Percentiles rank a stretch among this genome's conserved stretches.
Evolutionary conservation across 2,329 filamentous ascomycete genomes (phyloP).

Genomic region (Amphichorda felina): DNA sequence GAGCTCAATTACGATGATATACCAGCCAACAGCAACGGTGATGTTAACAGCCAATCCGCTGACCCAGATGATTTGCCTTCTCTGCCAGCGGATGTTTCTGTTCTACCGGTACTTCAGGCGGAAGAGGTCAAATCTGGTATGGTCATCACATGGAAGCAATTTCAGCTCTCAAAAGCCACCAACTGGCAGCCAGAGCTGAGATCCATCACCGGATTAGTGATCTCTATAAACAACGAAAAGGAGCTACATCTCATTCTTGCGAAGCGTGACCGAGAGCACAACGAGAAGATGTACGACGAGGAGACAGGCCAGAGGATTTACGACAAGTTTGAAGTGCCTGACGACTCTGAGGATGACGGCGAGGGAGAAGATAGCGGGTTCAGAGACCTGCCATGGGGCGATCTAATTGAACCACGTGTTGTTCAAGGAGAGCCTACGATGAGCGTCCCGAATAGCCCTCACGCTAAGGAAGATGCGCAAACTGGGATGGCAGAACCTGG

Average conservation of each 20-base stretch:
- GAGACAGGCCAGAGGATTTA: conserved; percentile 62
- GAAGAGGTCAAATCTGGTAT: conserved; percentile 43
- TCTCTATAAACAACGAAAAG: conserved; percentile 38
- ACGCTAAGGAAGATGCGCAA: neutral
- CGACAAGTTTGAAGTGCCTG: conserved; percentile 63
- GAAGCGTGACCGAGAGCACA: conserved; percentile 49
- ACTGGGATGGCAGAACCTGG: neutral
- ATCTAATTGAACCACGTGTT: conserved; percentile 58
- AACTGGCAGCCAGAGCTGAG: conserved; percentile 55
- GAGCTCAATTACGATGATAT: conserved; percentile 27
- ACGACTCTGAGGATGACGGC: conserved; percentile 45
- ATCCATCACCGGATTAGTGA: conserved; percentile 54
- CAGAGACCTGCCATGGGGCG: conserved; percentile 44
- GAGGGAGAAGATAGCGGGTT: conserved; percentile 47
- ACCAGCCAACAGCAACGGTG: conserved; percentile 12
- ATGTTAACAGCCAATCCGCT: conserved; percentile 30
- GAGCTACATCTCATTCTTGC: conserved; percentile 53
- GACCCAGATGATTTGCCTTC: conserved; percentile 48
- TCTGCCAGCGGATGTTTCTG: conserved; percentile 43
- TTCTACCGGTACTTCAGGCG: conserved; percentile 36
- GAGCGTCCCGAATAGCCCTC: neutral
- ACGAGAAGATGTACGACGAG: conserved; percentile 50
- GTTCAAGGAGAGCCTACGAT: conserved; percentile 26
- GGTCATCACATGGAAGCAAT: conserved; percentile 57
- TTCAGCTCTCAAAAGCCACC: conserved; percentile 47